phyloP scores from a whole-genome alignment of 78 protist genomes.

The Emiliania huxleyi region DNA sequence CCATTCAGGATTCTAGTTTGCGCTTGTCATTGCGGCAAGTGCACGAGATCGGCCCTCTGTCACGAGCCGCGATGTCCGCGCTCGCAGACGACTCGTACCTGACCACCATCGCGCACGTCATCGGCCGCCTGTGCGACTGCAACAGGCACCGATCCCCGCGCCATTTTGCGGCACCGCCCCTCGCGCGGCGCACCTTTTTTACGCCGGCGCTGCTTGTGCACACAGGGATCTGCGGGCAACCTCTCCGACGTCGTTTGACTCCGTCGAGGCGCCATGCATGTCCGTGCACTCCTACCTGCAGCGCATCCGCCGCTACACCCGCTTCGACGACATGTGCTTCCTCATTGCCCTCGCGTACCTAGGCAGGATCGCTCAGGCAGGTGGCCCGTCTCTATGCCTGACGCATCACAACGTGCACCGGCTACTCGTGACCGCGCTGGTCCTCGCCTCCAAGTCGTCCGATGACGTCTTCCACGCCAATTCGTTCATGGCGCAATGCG shows the following conservation, averaged over 20 bases:
- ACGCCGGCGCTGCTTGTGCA: too few relatives aligned
- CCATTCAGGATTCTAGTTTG: too few relatives aligned
- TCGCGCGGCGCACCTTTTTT: too few relatives aligned
- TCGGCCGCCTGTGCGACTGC: too few relatives aligned
- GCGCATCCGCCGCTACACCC: constrained; percentile 3
- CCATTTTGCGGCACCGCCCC: too few relatives aligned
- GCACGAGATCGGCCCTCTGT: too few relatives aligned
- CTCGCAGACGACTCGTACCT: too few relatives aligned
- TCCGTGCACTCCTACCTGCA: not conserved
- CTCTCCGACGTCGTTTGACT: not conserved
- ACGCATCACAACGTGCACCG: constrained; percentile 17
- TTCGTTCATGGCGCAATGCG: not conserved
- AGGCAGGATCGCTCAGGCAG: not conserved
- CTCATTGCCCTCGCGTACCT: not conserved
- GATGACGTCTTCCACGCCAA: constrained; percentile 22
- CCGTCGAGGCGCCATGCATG: not conserved
- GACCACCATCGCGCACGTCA: too few relatives aligned
- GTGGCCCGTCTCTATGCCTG: too few relatives aligned
- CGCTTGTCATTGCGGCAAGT: too few relatives aligned
- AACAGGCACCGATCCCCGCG: too few relatives aligned
- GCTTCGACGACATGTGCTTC: not conserved
- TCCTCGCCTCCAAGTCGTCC: not conserved
- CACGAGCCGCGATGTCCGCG: too few relatives aligned
- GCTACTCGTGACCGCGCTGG: not conserved
- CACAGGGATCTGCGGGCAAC: not conserved